These are phyloP conservation scores for Boletus subparvulus DNA, from an alignment of 768 basidiomycete genomes.

Conservation along the genomic window DNA sequence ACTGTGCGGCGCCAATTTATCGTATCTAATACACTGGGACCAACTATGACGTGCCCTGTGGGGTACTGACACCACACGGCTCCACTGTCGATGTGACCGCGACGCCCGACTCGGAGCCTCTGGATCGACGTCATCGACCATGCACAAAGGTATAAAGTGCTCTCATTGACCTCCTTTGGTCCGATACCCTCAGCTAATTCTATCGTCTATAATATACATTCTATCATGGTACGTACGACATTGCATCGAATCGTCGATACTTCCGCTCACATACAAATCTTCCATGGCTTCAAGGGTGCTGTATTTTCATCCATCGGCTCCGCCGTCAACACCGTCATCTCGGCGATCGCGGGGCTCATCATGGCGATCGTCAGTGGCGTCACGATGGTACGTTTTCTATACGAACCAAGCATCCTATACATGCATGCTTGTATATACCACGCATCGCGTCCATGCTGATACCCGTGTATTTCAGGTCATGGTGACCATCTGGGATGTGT, in stretches of 20 bases:
- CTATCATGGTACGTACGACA: conserved; percentile 3
- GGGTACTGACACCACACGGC: too few species aligned
- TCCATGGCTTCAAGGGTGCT: conserved; percentile 45
- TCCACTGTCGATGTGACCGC: too few species aligned
- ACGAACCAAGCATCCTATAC: neutral
- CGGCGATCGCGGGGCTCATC: conserved; percentile 55
- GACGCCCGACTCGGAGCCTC: too few species aligned
- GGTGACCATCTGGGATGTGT: conserved; percentile 62
- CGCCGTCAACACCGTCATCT: conserved; percentile 57
- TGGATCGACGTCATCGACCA: too few species aligned
- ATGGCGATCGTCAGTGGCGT: conserved; percentile 53
- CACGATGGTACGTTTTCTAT: conserved; percentile 47
- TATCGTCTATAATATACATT: neutral
- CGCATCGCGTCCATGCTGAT: neutral
- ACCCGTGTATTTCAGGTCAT: conserved; percentile 44
- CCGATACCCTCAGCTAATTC: neutral
- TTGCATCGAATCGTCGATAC: neutral
- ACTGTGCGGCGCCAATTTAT: too few species aligned
- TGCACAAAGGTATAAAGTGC: neutral
- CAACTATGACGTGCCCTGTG: too few species aligned
- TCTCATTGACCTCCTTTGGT: neutral
- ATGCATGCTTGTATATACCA: neutral
- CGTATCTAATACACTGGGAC: too few species aligned
- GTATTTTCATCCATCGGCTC: conserved; percentile 62
- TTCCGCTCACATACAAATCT: neutral